Conservation (phyloP, 768 basidiomycete species). For the Daedalea quercina region DNA sequence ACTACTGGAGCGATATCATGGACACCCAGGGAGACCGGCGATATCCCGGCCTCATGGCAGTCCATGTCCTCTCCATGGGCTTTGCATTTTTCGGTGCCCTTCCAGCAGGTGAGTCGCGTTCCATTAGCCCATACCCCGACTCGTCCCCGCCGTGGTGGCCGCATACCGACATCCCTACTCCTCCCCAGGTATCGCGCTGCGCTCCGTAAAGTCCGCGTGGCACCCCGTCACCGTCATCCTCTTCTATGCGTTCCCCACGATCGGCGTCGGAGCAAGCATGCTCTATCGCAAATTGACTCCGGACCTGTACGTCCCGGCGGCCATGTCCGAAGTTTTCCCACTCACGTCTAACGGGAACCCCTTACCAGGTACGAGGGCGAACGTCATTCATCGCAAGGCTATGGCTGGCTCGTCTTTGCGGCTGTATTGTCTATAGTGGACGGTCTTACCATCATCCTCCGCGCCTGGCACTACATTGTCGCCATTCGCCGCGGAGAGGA, state of each 20-base stretch:
- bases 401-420: constrained; percentile 40
- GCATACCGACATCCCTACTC: constrained; percentile 3
- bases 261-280: constrained; percentile 64
- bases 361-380: constrained; percentile 56
- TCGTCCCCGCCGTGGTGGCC: not conserved
- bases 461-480: constrained; percentile 42
- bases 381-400: constrained; percentile 62
- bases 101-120: constrained; percentile 56
- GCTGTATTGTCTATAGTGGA: constrained; percentile 47
- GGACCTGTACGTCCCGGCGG: constrained; percentile 54
- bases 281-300: constrained; percentile 77
- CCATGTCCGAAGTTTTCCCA: not conserved
- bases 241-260: constrained; percentile 53
- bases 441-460: constrained; percentile 40
- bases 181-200: constrained; percentile 65
- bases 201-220: constrained; percentile 66
- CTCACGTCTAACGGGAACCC: no score
- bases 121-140: not conserved
- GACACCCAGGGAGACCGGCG: constrained; percentile 37
- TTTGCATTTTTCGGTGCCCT: constrained; percentile 80
- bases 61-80: constrained; percentile 70
- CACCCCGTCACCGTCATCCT: constrained; percentile 49
- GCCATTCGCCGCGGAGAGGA: constrained; percentile 28
- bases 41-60: constrained; percentile 63
- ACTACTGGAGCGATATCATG: constrained; percentile 76